A percentile compares a stretch with the other conserved stretches of the same genome.
Conservation (phyloP, 805 yeast genomes). For the Myxozyma neglecta region DNA sequence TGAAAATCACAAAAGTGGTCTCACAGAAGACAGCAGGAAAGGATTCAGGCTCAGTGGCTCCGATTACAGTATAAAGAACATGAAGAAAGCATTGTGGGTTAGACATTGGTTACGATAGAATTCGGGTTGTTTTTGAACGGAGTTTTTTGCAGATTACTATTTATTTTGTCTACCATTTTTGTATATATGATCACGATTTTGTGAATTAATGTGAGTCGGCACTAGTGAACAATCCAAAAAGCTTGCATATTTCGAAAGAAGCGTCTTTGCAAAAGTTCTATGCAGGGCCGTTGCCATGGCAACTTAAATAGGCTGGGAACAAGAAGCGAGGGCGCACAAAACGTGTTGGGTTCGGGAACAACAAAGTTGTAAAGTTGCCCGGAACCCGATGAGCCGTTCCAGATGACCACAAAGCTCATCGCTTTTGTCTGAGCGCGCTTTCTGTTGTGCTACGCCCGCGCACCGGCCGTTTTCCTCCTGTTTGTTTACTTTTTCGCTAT, state of each 20-base stretch:
- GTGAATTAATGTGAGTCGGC: no score
- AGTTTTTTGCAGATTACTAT: no score
- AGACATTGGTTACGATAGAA: background rate
- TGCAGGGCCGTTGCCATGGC: slow-evolving; percentile 7
- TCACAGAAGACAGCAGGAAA: background rate
- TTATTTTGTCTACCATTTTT: no score
- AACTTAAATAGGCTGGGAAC: background rate
- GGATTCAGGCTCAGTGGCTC: background rate
- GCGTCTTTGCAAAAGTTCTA: background rate
- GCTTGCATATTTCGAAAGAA: no score
- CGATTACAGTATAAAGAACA: background rate
- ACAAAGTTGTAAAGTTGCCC: background rate
- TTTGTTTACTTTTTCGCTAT: background rate
- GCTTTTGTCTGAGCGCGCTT: background rate
- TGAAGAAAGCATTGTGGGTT: background rate
- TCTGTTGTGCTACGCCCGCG: background rate
- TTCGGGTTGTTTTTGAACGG: no score
- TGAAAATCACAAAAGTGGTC: background rate
- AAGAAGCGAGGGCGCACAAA: background rate
- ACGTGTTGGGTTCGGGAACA: slow-evolving; percentile 2
- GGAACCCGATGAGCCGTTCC: background rate
- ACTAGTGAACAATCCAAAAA: no score
- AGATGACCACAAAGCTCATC: slow-evolving; percentile 10
- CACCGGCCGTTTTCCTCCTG: slow-evolving; percentile 11
- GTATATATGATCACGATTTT: no score